phyloP scores from a whole-genome alignment of 169 alveolate species.

The Babesia ovis region DNA sequence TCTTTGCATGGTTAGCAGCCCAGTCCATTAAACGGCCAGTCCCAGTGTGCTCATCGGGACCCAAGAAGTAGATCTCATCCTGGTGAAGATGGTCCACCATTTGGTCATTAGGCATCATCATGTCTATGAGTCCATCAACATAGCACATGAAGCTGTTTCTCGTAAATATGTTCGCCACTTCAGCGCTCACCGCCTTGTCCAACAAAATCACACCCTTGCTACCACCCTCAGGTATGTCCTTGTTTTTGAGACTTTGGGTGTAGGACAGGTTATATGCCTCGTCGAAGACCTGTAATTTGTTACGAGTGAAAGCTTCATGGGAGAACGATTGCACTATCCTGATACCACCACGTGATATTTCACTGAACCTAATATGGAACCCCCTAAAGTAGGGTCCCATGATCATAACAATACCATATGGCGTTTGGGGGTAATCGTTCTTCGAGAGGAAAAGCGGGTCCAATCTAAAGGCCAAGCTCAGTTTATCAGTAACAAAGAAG shows the following conservation, averaged over 20 bases:
- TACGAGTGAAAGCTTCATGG: slow-evolving; percentile 74
- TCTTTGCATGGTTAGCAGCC: slow-evolving; percentile 81
- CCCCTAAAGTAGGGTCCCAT: slow-evolving; percentile 83
- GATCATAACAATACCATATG: slow-evolving; percentile 75
- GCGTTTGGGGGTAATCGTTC: slow-evolving; percentile 72
- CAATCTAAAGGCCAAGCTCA: slow-evolving; percentile 72
- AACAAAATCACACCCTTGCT: slow-evolving; percentile 82
- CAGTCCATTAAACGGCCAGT: slow-evolving; percentile 86
- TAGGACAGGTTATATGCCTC: slow-evolving; percentile 82
- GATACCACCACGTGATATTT: slow-evolving; percentile 82
- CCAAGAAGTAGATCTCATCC: slow-evolving; percentile 69
- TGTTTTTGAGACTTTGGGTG: slow-evolving; percentile 82
- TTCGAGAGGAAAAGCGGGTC: slow-evolving; percentile 68
- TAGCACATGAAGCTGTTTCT: slow-evolving; percentile 72
- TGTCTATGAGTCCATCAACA: slow-evolving; percentile 69
- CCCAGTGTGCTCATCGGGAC: slow-evolving; percentile 83
- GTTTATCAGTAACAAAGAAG: slow-evolving; percentile 71
- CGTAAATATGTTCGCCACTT: slow-evolving; percentile 43
- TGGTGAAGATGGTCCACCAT: slow-evolving; percentile 65
- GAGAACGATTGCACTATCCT: slow-evolving; percentile 80
- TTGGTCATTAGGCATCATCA: slow-evolving; percentile 56
- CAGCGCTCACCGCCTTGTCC: slow-evolving; percentile 50
- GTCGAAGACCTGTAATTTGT: slow-evolving; percentile 74
- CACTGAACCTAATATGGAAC: slow-evolving; percentile 79
- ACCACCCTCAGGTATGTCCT: slow-evolving; percentile 86